Conservation (phyloP, 1,139 yeast species). For the Lodderomyces elongisporus region DNA sequence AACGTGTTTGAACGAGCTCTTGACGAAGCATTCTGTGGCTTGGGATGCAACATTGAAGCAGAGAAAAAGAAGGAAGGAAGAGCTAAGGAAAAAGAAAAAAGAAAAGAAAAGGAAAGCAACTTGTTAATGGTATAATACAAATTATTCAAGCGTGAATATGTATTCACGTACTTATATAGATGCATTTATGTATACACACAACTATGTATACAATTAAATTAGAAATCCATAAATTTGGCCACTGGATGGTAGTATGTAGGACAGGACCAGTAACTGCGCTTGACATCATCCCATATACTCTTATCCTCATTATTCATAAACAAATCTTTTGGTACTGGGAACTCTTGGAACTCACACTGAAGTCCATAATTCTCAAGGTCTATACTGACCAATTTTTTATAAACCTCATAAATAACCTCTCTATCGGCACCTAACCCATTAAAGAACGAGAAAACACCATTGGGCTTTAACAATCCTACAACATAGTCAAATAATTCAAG, state of each 20-base stretch:
- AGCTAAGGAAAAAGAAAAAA: background rate
- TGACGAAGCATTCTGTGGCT: constrained; percentile 85
- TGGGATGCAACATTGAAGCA: constrained; percentile 70
- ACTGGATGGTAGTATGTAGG: constrained; percentile 64
- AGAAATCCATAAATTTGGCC: constrained; percentile 40
- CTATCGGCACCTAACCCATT: constrained; percentile 97
- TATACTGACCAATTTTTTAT: constrained; percentile 72
- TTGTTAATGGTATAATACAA: too few relatives aligned
- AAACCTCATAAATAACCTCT: constrained; percentile 82
- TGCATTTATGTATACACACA: too few relatives aligned
- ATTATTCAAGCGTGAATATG: too few relatives aligned
- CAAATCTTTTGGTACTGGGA: constrained; percentile 34
- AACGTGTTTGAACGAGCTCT: constrained; percentile 71
- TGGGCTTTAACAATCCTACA: constrained; percentile 77
- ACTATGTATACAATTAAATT: constrained; percentile 14
- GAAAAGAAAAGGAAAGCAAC: background rate
- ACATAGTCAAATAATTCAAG: constrained; percentile 74
- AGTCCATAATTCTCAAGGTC: constrained; percentile 81
- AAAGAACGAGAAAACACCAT: constrained; percentile 82
- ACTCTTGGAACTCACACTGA: constrained; percentile 45
- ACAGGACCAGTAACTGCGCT: constrained; percentile 72
- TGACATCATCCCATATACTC: constrained; percentile 66
- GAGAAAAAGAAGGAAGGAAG: constrained; percentile 47
- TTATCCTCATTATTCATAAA: constrained; percentile 24
- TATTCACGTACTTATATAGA: too few relatives aligned